Conservation (phyloP, 768 basidiomycete species). For the Gyrodon lividus region DNA sequence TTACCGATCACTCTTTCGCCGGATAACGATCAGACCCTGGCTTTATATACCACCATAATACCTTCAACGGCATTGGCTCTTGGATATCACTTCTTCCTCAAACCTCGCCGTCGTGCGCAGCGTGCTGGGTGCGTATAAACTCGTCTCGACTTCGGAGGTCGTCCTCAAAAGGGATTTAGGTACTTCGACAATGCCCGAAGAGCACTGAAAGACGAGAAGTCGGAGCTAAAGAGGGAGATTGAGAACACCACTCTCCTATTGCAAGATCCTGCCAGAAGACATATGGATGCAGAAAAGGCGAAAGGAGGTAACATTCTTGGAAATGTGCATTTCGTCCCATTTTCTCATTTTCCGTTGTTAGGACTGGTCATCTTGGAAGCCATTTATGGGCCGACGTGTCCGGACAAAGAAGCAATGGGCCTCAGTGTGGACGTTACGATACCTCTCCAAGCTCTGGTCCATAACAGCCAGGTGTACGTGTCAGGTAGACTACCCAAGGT, state of each 20-base stretch:
- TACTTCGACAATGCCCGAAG: slow-evolving; percentile 65
- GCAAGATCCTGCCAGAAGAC: slow-evolving; percentile 63
- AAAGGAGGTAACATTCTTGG: slow-evolving; percentile 54
- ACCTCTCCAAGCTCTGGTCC: slow-evolving; percentile 78
- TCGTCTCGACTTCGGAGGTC: slow-evolving; percentile 10
- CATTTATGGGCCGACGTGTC: slow-evolving; percentile 60
- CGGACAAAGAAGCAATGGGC: slow-evolving; percentile 49
- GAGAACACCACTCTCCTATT: slow-evolving; percentile 63
- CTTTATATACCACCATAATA: slow-evolving; percentile 50
- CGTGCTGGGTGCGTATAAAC: slow-evolving; percentile 47
- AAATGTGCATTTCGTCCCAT: slow-evolving; percentile 4
- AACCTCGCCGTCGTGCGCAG: slow-evolving; percentile 51
- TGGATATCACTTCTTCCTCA: slow-evolving; percentile 56
- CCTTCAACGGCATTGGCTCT: slow-evolving; percentile 54
- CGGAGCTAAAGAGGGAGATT: slow-evolving; percentile 59
- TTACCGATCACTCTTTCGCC: slow-evolving; percentile 58
- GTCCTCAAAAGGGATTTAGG: slow-evolving; percentile 38
- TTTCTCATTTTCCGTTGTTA: slow-evolving; percentile 31
- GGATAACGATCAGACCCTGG: slow-evolving; percentile 45
- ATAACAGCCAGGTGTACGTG: slow-evolving; percentile 74
- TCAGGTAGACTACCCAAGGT: slow-evolving; percentile 78
- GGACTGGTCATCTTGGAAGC: slow-evolving; percentile 79
- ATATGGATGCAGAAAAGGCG: slow-evolving; percentile 59
- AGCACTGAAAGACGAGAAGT: slow-evolving; percentile 62
- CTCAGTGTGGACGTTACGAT: slow-evolving; percentile 75